Percentiles rank a stretch among this genome's conserved stretches.
Evolutionary conservation across 345 rosid species (phyloP).

Genomic region (Moricandia arvensis): DNA sequence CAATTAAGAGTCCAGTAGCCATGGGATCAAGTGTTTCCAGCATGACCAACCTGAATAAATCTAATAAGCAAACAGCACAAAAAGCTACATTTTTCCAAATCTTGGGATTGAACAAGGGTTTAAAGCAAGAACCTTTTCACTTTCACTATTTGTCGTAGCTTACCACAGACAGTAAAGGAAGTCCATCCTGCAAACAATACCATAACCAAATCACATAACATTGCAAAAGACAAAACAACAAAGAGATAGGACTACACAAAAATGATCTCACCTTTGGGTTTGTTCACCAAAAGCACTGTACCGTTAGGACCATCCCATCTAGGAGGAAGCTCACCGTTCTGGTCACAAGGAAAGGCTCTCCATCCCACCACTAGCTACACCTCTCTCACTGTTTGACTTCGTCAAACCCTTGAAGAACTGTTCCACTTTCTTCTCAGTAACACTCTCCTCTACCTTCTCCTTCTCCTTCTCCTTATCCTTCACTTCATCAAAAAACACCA

Average conservation of each 20-base stretch:
- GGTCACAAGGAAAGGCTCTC: constrained; percentile 71
- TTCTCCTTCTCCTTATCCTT: constrained; percentile 44
- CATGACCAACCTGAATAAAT: constrained; percentile 81
- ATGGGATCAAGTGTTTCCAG: constrained; percentile 99
- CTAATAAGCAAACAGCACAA: constrained; percentile 6
- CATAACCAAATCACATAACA: constrained; percentile 21
- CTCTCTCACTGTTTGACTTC: constrained; percentile 58
- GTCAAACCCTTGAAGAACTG: constrained; percentile 86
- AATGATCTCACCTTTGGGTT: constrained; percentile 85
- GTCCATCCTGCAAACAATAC: constrained; percentile 70
- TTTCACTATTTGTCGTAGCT: constrained; percentile 82
- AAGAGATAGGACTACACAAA: background rate
- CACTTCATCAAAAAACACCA: constrained; percentile 71
- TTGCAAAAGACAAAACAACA: background rate
- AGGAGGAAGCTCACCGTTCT: constrained; percentile 77
- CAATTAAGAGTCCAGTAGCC: constrained; percentile 94
- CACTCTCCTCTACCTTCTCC: constrained; percentile 36
- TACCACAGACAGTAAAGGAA: constrained; percentile 95
- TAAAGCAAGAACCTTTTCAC: constrained; percentile 70
- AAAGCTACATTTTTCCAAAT: background rate
- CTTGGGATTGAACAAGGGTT: background rate
- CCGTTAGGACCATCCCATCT: constrained; percentile 85
- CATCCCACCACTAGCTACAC: constrained; percentile 47
- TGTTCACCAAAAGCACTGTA: constrained; percentile 79
- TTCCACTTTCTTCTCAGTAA: constrained; percentile 79